Percentiles rank a stretch among this genome's conserved stretches.
Evolutionary conservation across 345 rosid genomes (phyloP).

Genomic region (Erucastrum elatum): DNA sequence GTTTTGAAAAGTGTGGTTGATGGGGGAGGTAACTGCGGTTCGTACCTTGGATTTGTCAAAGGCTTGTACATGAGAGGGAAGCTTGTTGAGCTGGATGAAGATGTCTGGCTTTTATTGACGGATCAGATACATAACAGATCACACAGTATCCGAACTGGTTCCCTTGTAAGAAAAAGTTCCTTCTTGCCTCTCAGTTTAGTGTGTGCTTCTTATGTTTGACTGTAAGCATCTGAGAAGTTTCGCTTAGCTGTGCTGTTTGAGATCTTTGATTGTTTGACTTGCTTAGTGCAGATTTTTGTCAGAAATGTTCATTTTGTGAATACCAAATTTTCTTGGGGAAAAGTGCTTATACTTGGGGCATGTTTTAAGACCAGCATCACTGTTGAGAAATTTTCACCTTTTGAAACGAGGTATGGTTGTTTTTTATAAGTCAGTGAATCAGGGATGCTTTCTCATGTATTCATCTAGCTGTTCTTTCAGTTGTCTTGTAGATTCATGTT

Average conservation of each 20-base stretch:
- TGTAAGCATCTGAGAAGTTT: conserved; percentile 19
- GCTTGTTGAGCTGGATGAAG: conserved; percentile 80
- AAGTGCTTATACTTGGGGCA: conserved; percentile 71
- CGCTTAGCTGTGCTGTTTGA: conserved; percentile 18
- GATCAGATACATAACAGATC: conserved; percentile 55
- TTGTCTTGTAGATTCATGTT: conserved; percentile 50
- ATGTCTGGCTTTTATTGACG: conserved; percentile 80
- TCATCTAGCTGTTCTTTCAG: conserved; percentile 48
- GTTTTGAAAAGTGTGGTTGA: conserved; percentile 30
- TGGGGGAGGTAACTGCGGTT: conserved; percentile 56
- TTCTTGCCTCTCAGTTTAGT: conserved; percentile 12
- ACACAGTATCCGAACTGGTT: conserved; percentile 70
- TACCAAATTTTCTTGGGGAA: conserved; percentile 68
- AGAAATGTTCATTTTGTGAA: conserved; percentile 80
- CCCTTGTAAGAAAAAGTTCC: conserved; percentile 62
- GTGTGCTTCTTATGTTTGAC: not conserved
- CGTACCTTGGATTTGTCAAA: conserved; percentile 65
- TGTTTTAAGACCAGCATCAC: conserved; percentile 73
- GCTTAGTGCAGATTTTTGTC: conserved; percentile 54
- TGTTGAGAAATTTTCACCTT: conserved; percentile 74
- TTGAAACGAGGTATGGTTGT: conserved; percentile 58
- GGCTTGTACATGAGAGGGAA: conserved; percentile 72
- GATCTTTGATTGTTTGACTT: conserved; percentile 21
- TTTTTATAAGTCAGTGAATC: conserved; percentile 14
- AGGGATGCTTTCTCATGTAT: conserved; percentile 2